These are phyloP conservation scores for Ophiostoma sp. DNA, from an alignment of 2,329 filamentous ascomycete genomes.

Conservation along the genomic window DNA sequence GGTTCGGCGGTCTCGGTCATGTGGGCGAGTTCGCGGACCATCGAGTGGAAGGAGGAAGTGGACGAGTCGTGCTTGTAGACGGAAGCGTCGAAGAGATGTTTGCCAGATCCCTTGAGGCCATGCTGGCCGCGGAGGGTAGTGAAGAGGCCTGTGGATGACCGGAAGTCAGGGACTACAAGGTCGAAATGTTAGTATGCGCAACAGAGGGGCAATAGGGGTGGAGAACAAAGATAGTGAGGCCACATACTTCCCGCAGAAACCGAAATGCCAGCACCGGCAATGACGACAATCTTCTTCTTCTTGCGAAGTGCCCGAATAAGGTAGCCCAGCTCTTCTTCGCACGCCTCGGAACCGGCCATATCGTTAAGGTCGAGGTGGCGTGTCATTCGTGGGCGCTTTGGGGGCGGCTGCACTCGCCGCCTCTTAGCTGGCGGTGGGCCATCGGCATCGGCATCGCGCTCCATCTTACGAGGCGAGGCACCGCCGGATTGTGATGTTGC, in stretches of 20 bases:
- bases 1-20: conserved; percentile 76
- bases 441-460: conserved; percentile 46
- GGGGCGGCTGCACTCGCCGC: conserved; percentile 61
- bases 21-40: conserved; percentile 86
- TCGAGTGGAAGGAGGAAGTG: conserved; percentile 89
- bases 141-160: conserved; percentile 87
- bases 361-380: conserved; percentile 71
- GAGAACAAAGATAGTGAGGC: too few species aligned
- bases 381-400: conserved; percentile 65
- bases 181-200: conserved; percentile 18
- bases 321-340: conserved; percentile 63
- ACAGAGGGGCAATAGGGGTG: neutral
- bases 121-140: conserved; percentile 80
- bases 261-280: conserved; percentile 95
- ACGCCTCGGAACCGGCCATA: conserved; percentile 48
- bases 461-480: conserved; percentile 52
- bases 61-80: conserved; percentile 92
- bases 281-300: conserved; percentile 94
- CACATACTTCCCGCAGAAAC: conserved; percentile 83
- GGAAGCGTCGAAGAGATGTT: conserved; percentile 94
- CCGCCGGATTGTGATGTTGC: conserved; percentile 50
- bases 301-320: conserved; percentile 75
- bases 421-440: conserved; percentile 73
- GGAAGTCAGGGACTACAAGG: conserved; percentile 81
- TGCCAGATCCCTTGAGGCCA: conserved; percentile 89